A percentile compares a stretch with the other conserved stretches of the same genome.
Conservation (phyloP, 495 filamentous ascomycete genomes). For the Trichoderma gamsii region DNA sequence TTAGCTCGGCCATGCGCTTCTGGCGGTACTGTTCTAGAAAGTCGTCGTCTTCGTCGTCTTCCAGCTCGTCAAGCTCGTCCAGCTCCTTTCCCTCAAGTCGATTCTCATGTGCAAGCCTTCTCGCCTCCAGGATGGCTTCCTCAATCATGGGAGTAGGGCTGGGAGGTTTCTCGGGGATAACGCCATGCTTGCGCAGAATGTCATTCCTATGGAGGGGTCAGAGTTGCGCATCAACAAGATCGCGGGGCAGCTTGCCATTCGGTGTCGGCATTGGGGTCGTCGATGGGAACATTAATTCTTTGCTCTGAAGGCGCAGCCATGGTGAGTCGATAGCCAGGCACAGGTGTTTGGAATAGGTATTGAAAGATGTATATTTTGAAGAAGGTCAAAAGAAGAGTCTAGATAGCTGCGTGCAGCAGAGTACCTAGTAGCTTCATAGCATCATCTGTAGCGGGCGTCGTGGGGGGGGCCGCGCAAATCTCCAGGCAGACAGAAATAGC, state of each 20-base stretch:
- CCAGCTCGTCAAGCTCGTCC: constrained; percentile 86
- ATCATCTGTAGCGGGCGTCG: neutral
- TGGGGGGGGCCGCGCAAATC: constrained; percentile 8
- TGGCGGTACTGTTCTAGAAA: constrained; percentile 84
- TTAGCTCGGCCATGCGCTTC: constrained; percentile 76
- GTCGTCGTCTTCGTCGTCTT: constrained; percentile 85
- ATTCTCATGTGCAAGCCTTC: constrained; percentile 77
- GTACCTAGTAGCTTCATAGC: neutral
- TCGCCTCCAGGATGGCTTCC: constrained; percentile 83
- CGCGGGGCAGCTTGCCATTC: constrained; percentile 65
- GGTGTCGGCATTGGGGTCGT: constrained; percentile 93
- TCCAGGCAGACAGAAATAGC: neutral
- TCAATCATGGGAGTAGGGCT: constrained; percentile 91
- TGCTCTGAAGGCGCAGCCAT: constrained; percentile 72
- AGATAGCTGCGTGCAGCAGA: neutral
- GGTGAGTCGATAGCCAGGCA: constrained; percentile 19
- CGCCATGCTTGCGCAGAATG: constrained; percentile 89
- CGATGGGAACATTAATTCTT: constrained; percentile 70
- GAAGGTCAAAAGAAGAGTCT: neutral
- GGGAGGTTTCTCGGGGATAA: constrained; percentile 94
- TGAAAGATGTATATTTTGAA: neutral
- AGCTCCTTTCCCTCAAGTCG: constrained; percentile 87
- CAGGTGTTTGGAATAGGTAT: neutral
- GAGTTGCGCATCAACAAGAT: constrained; percentile 11
- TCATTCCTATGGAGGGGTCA: constrained; percentile 67